A percentile compares a stretch with the other conserved stretches of the same genome.
phyloP scores from a whole-genome alignment of 208 protist genomes.

The Leishmania tarentolae region DNA sequence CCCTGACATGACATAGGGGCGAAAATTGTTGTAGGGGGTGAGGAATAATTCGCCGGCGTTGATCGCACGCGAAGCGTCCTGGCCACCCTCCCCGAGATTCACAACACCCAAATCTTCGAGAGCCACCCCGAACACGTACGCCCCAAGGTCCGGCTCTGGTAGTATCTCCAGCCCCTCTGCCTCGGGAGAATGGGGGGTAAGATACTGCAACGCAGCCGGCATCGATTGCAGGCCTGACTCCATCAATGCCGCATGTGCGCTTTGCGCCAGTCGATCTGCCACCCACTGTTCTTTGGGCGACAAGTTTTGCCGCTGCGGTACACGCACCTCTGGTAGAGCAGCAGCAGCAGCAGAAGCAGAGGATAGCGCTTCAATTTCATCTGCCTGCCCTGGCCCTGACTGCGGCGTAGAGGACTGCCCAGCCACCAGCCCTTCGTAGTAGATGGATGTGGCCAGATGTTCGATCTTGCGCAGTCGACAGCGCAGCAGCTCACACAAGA shows the following conservation, averaged over 20 bases:
- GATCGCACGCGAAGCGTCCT: conserved; percentile 72
- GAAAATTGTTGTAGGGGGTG: conserved; percentile 73
- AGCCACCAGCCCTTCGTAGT: conserved; percentile 59
- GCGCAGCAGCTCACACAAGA: conserved; percentile 81
- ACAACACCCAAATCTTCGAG: conserved; percentile 82
- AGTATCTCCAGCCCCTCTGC: conserved; percentile 82
- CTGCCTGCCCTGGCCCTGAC: background rate
- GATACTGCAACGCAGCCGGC: conserved; percentile 60
- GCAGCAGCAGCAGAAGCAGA: background rate
- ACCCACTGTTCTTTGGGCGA: conserved; percentile 72
- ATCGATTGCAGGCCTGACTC: conserved; percentile 64
- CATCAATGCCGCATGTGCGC: conserved; percentile 36
- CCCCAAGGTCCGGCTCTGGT: conserved; percentile 63
- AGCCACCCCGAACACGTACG: conserved; percentile 83
- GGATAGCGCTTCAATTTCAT: background rate
- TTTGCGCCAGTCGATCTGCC: conserved; percentile 70
- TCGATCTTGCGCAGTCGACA: conserved; percentile 87
- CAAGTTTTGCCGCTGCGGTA: conserved; percentile 54
- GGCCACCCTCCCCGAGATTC: conserved; percentile 63
- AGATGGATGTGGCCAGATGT: conserved; percentile 57
- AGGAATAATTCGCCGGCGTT: conserved; percentile 83
- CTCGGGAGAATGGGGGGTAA: conserved; percentile 63
- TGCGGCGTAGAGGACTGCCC: conserved; percentile 20
- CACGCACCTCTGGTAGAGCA: conserved; percentile 33
- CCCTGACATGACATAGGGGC: conserved; percentile 71